A percentile compares a stretch with the other conserved stretches of the same genome.
Evolutionary conservation across 2,329 filamentous ascomycete species (phyloP).

Genomic region (Paecilomyces niveus): DNA sequence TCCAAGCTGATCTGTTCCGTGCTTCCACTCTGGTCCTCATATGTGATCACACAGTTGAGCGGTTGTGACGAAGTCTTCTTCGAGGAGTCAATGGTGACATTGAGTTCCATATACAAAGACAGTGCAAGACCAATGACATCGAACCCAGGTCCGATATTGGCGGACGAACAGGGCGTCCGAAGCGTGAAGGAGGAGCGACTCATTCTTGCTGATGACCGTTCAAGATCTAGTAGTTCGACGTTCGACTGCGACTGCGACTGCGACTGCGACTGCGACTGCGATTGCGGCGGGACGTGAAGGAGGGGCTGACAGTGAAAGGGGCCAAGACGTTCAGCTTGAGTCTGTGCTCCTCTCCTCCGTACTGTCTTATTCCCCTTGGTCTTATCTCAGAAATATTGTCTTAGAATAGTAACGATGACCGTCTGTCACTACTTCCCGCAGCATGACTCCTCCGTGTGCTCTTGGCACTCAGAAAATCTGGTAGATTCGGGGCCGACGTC

Average conservation of each 20-base stretch:
- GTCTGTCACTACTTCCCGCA: background rate
- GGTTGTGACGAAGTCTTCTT: slow-evolving; percentile 27
- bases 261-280: too few relatives aligned
- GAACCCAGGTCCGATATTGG: slow-evolving; percentile 96
- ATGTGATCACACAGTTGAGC: slow-evolving; percentile 73
- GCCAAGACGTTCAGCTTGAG: background rate
- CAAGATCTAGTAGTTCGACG: background rate
- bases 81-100: slow-evolving; percentile 65
- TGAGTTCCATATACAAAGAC: slow-evolving; percentile 86
- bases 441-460: background rate
- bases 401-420: background rate
- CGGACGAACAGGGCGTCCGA: slow-evolving; percentile 85
- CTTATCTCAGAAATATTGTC: background rate
- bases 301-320: background rate
- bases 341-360: background rate
- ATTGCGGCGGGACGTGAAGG: background rate
- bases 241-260: background rate
- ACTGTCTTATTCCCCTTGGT: background rate
- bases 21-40: slow-evolving; percentile 73
- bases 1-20: slow-evolving; percentile 69
- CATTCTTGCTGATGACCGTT: slow-evolving; percentile 4
- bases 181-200: slow-evolving; percentile 53
- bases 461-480: slow-evolving; percentile 1
- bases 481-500: slow-evolving; percentile 13
- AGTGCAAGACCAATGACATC: slow-evolving; percentile 92